A percentile compares a stretch with the other conserved stretches of the same genome.
phyloP scores from a whole-genome alignment of 2,329 filamentous ascomycete genomes.

The Colletotrichum agaves region DNA sequence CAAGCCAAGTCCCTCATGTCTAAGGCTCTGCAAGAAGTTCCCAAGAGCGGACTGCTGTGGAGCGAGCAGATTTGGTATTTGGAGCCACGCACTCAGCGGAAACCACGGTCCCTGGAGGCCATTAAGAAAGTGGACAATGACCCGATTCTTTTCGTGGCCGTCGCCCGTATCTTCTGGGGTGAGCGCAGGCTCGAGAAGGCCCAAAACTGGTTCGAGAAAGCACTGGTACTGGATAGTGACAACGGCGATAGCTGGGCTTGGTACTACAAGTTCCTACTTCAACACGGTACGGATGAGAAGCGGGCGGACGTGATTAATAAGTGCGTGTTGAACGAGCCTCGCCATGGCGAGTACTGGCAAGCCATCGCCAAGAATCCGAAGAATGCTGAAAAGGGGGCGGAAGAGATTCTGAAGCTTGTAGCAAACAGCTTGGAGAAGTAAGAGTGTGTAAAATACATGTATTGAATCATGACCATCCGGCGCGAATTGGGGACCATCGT shows the following conservation, averaged over 20 bases:
- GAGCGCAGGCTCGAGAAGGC: slow-evolving; percentile 94
- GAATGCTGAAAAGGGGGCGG: slow-evolving; percentile 78
- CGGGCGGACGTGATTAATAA: slow-evolving; percentile 83
- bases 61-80: slow-evolving; percentile 95
- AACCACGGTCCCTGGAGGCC: slow-evolving; percentile 89
- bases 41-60: slow-evolving; percentile 89
- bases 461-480: not conserved
- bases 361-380: slow-evolving; percentile 83
- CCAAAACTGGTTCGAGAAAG: slow-evolving; percentile 97
- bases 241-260: slow-evolving; percentile 95
- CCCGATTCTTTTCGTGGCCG: slow-evolving; percentile 86
- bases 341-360: slow-evolving; percentile 95
- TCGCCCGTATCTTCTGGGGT: slow-evolving; percentile 95
- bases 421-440: slow-evolving; percentile 58
- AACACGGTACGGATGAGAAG: slow-evolving; percentile 97
- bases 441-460: not conserved
- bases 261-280: slow-evolving; percentile 93
- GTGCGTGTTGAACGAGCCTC: slow-evolving; percentile 84
- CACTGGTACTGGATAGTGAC: slow-evolving; percentile 87
- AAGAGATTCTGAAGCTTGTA: slow-evolving; percentile 86
- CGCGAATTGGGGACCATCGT: not conserved
- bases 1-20: slow-evolving; percentile 96
- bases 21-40: slow-evolving; percentile 89
- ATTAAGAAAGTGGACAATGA: slow-evolving; percentile 98
- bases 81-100: slow-evolving; percentile 90